Base-by-base conservation (phyloP, 768 basidiomycete species). In the Neoboletus magnificus region DNA sequence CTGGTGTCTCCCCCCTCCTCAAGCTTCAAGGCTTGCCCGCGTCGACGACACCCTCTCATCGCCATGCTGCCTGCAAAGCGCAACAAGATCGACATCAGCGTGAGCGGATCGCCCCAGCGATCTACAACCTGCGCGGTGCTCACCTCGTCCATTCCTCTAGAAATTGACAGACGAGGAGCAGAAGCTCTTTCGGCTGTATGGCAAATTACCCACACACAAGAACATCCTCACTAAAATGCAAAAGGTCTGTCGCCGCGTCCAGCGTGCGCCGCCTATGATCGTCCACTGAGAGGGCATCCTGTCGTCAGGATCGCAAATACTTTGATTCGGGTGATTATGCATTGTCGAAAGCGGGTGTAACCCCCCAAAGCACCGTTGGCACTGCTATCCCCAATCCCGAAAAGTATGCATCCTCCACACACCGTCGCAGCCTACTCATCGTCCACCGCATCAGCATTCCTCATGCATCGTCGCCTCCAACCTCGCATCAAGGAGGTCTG, bases 311-410 rank as follows among this genome's bases (percentile, higher is more conserved):
- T 69, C 91, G 97, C 66, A 98, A 98, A 75, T 99, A 93, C 77
- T 99, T 99, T 72, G 97, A 98, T 75, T 98, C 96, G 53, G 97
- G 97, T 55, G 97, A 99, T 72, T 98, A 98, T 68, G 95, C 95
- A 30, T 79, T 99, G 62, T 93, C 93, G 48, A 98, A 98, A 73
- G 97, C 97, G 3, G 90, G 97, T 27, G 86, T 89, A 45, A 80
- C 87, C n/a, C 87, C 91, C 46, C 91, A 92, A 71, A 90, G 81
- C 60, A 80, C 84, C 3, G 93, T 98, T 52, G 97, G 97, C 29
- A 98, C 95, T 10, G 91, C 93, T 35, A 98, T 98, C 62, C 96
- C 97, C n/a, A 94, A 91, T 72, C 95, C 97, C 29, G 92, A 98
- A 75, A 92, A 91, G 94, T 96, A 68, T 59, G 91, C 77, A 47